Evolutionary conservation across 257 asterid genomes (phyloP), one percentile per base, ranked within the genome.

Genomic region (Asclepias syriaca): DNA sequence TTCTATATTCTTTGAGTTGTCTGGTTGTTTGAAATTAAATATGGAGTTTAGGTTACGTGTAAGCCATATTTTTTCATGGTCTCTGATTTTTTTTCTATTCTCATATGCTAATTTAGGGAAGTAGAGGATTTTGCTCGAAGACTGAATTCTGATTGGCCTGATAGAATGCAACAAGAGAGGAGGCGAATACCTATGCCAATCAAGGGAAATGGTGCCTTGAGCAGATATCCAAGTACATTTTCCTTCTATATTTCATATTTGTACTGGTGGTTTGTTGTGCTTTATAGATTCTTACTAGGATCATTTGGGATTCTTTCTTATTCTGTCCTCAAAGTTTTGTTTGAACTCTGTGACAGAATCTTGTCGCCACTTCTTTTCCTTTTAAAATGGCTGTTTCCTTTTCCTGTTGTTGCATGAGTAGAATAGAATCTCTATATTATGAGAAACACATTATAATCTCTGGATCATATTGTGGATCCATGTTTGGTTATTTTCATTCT

Each of bases 61-160:
- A 43, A 21, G 14, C 37, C 27, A 12, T 54, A 8, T 49, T 22
- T 51, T 65, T 46, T 18, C 29, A 12, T 50, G 45, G 63, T 64
- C 50, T 40, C 68, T 39, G 49, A 22, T 45, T 68, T 29, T 29
- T 29, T 29, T 48, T 65, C 24, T 15, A 40, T 65, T 66, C 40
- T 37, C 43, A 27, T 74, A 64, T 69, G 39, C 37, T 50, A 64
- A 66, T 50, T 50, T 37, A 95, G 99, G 92, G 99, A 95, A 85
- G 99, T 95, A 70, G 99, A 88, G 78, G 99, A 92, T 81, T 95
- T 95, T 66, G 99, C 98, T 32, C 85, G 99, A 81, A 87, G 96
- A 84, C 80, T 95, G 75, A 92, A 88, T 77, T 87, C 98, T n/a
- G 91, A 84, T 78, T 93, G 98, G 98, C 96, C 96, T 4, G 94